These are phyloP conservation scores for Lachancea sp. DNA, from an alignment of 805 yeast species.

Conservation along the genomic window DNA sequence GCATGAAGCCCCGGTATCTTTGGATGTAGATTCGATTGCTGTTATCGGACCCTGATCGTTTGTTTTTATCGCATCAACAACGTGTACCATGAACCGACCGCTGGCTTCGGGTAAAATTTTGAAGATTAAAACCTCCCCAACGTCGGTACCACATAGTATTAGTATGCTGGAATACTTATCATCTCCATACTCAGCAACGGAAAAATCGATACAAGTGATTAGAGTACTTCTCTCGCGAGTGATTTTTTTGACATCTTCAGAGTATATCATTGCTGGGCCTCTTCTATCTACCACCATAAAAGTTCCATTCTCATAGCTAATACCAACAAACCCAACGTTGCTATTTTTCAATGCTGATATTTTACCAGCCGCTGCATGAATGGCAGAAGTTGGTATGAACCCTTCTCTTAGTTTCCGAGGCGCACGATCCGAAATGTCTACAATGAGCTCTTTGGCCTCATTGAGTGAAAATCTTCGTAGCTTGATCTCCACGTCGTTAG, in stretches of 20 bases:
- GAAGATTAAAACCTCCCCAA: slow-evolving; percentile 63
- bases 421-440: slow-evolving; percentile 51
- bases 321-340: slow-evolving; percentile 75
- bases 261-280: slow-evolving; percentile 63
- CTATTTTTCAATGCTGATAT: slow-evolving; percentile 63
- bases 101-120: slow-evolving; percentile 55
- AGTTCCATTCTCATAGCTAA: slow-evolving; percentile 73
- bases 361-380: slow-evolving; percentile 40
- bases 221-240: slow-evolving; percentile 24
- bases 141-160: slow-evolving; percentile 67
- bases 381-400: slow-evolving; percentile 48
- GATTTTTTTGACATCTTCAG: slow-evolving; percentile 31
- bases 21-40: slow-evolving; percentile 51
- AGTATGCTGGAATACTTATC: slow-evolving; percentile 69
- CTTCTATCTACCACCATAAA: slow-evolving; percentile 71
- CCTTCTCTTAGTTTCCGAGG: slow-evolving; percentile 49
- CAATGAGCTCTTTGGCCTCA: slow-evolving; percentile 21
- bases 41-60: slow-evolving; percentile 46
- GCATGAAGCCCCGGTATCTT: slow-evolving; percentile 56
- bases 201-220: slow-evolving; percentile 63
- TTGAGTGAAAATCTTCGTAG: slow-evolving; percentile 25
- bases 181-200: slow-evolving; percentile 60
- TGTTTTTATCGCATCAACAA: slow-evolving; percentile 42
- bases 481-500: slow-evolving; percentile 15
- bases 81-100: slow-evolving; percentile 56